Conservation (phyloP, 257 asterid genomes). For the Rubia yunnanensis region DNA sequence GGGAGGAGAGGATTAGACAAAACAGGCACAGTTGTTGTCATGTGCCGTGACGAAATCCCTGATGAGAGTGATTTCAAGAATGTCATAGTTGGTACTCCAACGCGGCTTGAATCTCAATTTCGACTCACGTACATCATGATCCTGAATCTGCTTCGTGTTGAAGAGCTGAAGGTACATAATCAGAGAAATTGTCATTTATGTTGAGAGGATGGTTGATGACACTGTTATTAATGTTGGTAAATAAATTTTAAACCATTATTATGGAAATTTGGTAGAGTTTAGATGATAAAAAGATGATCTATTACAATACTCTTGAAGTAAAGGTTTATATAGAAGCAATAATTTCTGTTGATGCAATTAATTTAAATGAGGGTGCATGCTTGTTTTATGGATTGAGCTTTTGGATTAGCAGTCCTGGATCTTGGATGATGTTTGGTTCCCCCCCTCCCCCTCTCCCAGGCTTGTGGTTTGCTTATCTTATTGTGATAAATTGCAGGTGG, state of each 20-base stretch:
- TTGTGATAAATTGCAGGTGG: constrained; percentile 50
- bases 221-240: background rate
- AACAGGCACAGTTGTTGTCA: constrained; percentile 81
- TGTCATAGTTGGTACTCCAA: constrained; percentile 86
- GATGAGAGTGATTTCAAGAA: constrained; percentile 65
- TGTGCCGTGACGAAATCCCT: constrained; percentile 94
- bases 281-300: background rate
- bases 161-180: constrained; percentile 78
- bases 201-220: background rate
- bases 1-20: constrained; percentile 99
- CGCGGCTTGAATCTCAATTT: constrained; percentile 92
- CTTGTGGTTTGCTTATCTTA: background rate
- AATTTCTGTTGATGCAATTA: background rate
- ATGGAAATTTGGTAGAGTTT: constrained; percentile 1
- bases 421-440: background rate
- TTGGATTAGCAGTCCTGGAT: constrained; percentile 1
- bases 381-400: background rate
- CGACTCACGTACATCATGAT: constrained; percentile 97
- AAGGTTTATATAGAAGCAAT: background rate
- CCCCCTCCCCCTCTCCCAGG: background rate
- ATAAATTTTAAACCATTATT: background rate
- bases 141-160: constrained; percentile 95
- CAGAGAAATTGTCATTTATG: background rate
- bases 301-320: background rate
- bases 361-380: background rate